Evolutionary conservation across 495 filamentous ascomycete genomes (phyloP).

Genomic region (Penicillium nucicola): DNA sequence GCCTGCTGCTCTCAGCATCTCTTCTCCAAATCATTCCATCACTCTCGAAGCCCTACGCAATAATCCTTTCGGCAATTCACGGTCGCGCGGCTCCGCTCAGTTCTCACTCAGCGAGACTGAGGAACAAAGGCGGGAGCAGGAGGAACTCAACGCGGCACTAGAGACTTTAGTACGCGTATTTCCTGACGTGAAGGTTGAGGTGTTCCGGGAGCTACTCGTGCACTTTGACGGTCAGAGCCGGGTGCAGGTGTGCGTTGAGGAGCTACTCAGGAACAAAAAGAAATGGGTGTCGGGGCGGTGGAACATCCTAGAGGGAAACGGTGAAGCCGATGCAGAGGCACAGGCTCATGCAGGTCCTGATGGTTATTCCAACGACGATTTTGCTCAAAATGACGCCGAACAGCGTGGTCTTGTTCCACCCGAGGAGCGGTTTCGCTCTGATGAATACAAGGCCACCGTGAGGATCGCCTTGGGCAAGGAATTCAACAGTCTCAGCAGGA

Average conservation of each 20-base stretch:
- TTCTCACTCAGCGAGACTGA: conserved; percentile 16
- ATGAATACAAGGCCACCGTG: conserved; percentile 70
- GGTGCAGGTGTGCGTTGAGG: conserved; percentile 80
- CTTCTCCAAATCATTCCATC: conserved; percentile 26
- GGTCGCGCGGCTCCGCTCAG: conserved; percentile 25
- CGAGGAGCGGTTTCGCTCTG: conserved; percentile 71
- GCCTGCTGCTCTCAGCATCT: conserved; percentile 1
- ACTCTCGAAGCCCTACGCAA: conserved; percentile 43
- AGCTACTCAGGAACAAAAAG: conserved; percentile 72
- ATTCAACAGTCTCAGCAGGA: conserved; percentile 75
- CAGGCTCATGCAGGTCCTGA: neutral
- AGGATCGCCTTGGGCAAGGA: conserved; percentile 63
- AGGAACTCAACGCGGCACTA: conserved; percentile 73
- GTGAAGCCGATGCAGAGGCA: conserved; percentile 11
- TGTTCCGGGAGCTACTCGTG: conserved; percentile 85
- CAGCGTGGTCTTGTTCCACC: conserved; percentile 46
- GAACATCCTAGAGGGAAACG: conserved; percentile 43
- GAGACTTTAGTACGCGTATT: conserved; percentile 72
- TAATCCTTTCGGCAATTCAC: conserved; percentile 42
- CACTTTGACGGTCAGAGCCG: conserved; percentile 80
- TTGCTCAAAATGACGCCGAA: conserved; percentile 4
- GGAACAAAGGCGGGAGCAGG: conserved; percentile 43
- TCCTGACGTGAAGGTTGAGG: conserved; percentile 81
- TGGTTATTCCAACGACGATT: conserved; percentile 4
- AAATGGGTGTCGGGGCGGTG: conserved; percentile 74